phyloP scores from a whole-genome alignment of 768 basidiomycete species.

The Kwoniella mangroviensis region DNA sequence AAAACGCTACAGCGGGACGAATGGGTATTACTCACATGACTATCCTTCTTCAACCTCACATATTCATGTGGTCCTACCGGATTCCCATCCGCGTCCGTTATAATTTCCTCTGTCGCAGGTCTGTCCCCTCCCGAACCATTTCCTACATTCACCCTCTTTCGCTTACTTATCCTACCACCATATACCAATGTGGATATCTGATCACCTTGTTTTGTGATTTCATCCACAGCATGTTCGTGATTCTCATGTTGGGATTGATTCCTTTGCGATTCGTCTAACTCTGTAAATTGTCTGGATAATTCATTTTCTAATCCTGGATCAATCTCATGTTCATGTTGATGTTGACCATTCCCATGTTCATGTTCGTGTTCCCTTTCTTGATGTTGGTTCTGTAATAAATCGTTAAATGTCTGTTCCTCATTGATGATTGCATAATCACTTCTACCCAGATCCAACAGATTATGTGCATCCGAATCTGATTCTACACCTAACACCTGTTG shows the following conservation, averaged over 20 bases:
- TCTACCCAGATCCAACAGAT: constrained; percentile 25
- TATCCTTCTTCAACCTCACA: constrained; percentile 52
- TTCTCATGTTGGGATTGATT: background rate
- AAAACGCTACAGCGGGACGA: too few relatives aligned
- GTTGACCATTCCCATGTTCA: constrained; percentile 4
- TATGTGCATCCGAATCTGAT: constrained; percentile 22
- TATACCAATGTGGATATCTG: constrained; percentile 5
- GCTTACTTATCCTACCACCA: constrained; percentile 23
- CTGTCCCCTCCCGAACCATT: background rate
- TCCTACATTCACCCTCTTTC: constrained; percentile 7
- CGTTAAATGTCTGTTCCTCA: constrained; percentile 29
- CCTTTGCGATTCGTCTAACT: background rate
- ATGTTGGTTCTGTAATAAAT: constrained; percentile 29
- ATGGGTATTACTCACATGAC: constrained; percentile 49
- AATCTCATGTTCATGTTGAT: constrained; percentile 12
- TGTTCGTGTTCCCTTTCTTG: constrained; percentile 10
- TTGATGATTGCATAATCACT: constrained; percentile 17
- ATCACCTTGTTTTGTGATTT: background rate
- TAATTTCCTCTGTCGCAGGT: constrained; percentile 7
- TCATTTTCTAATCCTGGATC: constrained; percentile 18
- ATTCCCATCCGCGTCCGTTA: constrained; percentile 25
- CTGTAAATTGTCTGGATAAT: background rate
- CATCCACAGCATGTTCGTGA: constrained; percentile 5
- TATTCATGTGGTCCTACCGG: constrained; percentile 30
- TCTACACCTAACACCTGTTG: constrained; percentile 35